Conservation (phyloP, 2,329 filamentous ascomycete species). For the Pseudopyrenochaeta lycopersici region DNA sequence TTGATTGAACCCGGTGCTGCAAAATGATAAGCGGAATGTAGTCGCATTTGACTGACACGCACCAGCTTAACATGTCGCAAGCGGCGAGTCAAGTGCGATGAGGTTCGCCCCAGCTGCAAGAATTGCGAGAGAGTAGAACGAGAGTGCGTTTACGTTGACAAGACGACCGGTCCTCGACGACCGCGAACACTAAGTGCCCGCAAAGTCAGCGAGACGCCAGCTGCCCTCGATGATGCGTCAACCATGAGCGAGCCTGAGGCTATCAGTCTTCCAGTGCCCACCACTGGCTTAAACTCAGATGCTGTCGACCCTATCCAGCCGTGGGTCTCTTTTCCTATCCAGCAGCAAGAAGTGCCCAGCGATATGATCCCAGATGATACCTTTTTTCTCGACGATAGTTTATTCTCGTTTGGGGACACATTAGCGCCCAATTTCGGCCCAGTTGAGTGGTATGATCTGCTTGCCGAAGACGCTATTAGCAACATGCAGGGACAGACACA, state of each 20-base stretch:
- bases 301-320: slow-evolving; percentile 15
- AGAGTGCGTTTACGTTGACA: slow-evolving; percentile 50
- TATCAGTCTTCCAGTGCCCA: slow-evolving; percentile 3
- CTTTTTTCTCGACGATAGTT: slow-evolving; percentile 34
- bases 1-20: too few relatives aligned
- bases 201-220: slow-evolving; percentile 11
- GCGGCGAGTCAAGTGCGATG: slow-evolving; percentile 62
- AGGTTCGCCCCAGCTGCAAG: slow-evolving; percentile 54
- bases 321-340: slow-evolving; percentile 23
- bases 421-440: slow-evolving; percentile 53
- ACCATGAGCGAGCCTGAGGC: slow-evolving; percentile 5
- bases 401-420: slow-evolving; percentile 36
- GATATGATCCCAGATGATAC: slow-evolving; percentile 29
- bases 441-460: slow-evolving; percentile 58
- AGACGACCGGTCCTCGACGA: slow-evolving; percentile 9
- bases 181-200: slow-evolving; percentile 21
- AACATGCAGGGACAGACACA: slow-evolving; percentile 44
- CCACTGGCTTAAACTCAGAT: slow-evolving; percentile 9
- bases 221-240: slow-evolving; percentile 8
- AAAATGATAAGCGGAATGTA: too few relatives aligned
- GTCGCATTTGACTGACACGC: slow-evolving; percentile 8
- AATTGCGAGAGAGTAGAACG: slow-evolving; percentile 55
- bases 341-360: slow-evolving; percentile 20
- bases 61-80: slow-evolving; percentile 55
- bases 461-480: slow-evolving; percentile 54